Conservation (phyloP, 345 rosid genomes). For the Gossypium anomalum region DNA sequence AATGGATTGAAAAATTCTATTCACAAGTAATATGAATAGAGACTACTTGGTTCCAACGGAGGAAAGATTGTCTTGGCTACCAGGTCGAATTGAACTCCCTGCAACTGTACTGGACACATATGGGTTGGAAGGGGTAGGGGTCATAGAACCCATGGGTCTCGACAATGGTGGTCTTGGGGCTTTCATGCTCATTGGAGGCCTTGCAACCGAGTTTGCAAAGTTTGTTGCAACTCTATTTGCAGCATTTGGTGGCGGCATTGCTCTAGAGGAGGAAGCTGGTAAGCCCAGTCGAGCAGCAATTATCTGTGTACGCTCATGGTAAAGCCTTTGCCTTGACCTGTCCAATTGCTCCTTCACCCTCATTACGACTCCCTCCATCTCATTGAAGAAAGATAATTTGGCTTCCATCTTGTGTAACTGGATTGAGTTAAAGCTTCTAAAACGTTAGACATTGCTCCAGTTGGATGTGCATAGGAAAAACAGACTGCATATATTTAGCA, state of each 20-base stretch:
- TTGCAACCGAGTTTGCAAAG: slow-evolving; percentile 51
- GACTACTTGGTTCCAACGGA: slow-evolving; percentile 30
- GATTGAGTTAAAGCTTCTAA: slow-evolving; percentile 14
- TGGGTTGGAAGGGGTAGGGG: slow-evolving; percentile 41
- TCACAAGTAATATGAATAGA: slow-evolving; percentile 11
- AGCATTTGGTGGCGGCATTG: slow-evolving; percentile 49
- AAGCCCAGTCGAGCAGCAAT: slow-evolving; percentile 83
- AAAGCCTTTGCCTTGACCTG: slow-evolving; percentile 81
- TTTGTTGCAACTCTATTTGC: slow-evolving; percentile 70
- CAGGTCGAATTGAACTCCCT: slow-evolving; percentile 49
- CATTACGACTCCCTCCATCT: slow-evolving; percentile 57
- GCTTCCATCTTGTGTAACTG: slow-evolving; percentile 89
- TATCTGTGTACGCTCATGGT: slow-evolving; percentile 88
- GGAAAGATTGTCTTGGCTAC: slow-evolving; percentile 34
- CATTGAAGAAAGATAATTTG: slow-evolving; percentile 78
- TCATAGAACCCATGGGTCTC: slow-evolving; percentile 48
- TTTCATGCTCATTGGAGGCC: slow-evolving; percentile 61
- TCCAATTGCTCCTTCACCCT: slow-evolving; percentile 89
- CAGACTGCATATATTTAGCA: not conserved
- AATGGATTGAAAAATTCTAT: not conserved
- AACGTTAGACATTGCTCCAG: not conserved
- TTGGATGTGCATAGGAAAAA: not conserved
- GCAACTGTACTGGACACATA: slow-evolving; percentile 40
- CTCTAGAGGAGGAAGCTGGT: slow-evolving; percentile 54
- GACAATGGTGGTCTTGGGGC: slow-evolving; percentile 64